Base-by-base conservation (phyloP, 805 yeast species). In the Soucietia sequanensis region DNA sequence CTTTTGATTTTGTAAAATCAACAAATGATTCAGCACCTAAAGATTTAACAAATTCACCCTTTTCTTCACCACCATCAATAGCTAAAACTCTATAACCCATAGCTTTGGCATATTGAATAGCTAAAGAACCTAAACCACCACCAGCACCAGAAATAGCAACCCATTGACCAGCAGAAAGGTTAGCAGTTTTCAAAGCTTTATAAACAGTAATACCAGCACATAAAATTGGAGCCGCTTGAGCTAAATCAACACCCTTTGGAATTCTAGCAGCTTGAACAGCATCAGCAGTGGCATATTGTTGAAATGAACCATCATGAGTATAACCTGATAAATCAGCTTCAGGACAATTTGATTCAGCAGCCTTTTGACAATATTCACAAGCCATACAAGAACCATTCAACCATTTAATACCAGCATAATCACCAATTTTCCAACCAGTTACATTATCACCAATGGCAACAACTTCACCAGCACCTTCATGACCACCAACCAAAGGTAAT, bases 121-220 rank as follows among this genome's bases (percentile, higher is more conserved):
- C 87, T 44, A 82, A 65, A 38, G 87, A 72, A 42, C 90, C 90
- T 52, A 82, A 76, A 46, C 89, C 89, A 59, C 89, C 87, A 52
- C 81, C 86, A 36, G 88, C 88, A 62, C 90, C 90, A 39, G 84
- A 76, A 48, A 82, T 65, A 48, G 84, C 82, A 41, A 82, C 81
- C 85, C 86, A 81, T 50, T 83, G 75, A 48, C 89, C 89, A 41
- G 88, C 77, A 40, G 47, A 58, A 54, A 81, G 68, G 39, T 75
- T 76, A 36, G 95, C 85, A 30, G 86, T 82, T 74, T 85, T 85
- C 58, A 86, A 70, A 29, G 95, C 95, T 73, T 85, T 86, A 81
- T 86, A 86, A 39, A 84, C 95, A 26, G 95, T 86, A 62, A 86
- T 80, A 65, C 95, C 95, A 24, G 95, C 95, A 70, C 95, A 86